Base-by-base conservation (phyloP, 306 rosid genomes). In the Acacia acuminata region DNA sequence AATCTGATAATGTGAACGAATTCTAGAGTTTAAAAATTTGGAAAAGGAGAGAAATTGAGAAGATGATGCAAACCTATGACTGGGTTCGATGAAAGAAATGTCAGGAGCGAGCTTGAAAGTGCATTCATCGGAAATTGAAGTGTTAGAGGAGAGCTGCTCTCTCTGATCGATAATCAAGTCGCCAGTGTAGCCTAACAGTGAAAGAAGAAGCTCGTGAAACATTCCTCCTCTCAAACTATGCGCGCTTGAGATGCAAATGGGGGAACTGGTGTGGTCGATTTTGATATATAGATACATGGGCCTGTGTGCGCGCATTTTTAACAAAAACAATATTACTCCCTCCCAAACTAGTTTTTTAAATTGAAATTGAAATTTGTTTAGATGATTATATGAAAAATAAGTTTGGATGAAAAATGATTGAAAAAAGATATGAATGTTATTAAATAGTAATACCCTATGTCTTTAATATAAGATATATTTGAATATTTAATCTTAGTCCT, bases 181-280 rank as follows among this genome's bases (percentile, higher is more conserved):
- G 84, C 99, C 98, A 81, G 98, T 96, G 92, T 88, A 96, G 75
- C 99, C 99, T 55, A 92, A 61, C 14, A 96, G 89, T 10, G 99
- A 89, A 2, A 96, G 92, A 19, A 96, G 87, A 85, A 96, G 85
- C 90, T 96, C 99, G 90, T 96, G 98, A 71, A 96, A 77, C 99
- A 96, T 94, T 82, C 27, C 32, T 43, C 75, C 45, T 45, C 55
- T 22, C 15, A 7, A 38, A 14, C 17, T 20, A 24, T 43, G 34
- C 53, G 75, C 48, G 73, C 73, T 68, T 38, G 47, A 8, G 73
- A 38, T 68, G 27, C 48, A 17, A 27, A 27, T 27, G 9, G 3
- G 64, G 30, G 30, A 2, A 58, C 64, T n/a, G 64, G 22, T 19
- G 15, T 58, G 9, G 64, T 7, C 63, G 25, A 36, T 36, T 4